Conservation (phyloP, 768 basidiomycete genomes). For the Hydnum rufescens region DNA sequence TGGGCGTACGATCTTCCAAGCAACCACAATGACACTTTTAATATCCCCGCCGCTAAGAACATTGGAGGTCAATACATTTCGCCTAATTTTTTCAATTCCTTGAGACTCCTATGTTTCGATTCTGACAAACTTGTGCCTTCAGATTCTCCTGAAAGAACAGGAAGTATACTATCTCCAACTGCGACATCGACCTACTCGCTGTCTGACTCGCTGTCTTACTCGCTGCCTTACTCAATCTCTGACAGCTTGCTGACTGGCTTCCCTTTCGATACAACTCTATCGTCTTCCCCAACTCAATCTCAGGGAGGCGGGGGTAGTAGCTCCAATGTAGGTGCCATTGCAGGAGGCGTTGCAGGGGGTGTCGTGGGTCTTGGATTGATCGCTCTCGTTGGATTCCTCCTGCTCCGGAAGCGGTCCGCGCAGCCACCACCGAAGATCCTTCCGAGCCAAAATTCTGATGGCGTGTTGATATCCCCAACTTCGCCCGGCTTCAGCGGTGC, state of each 20-base stretch:
- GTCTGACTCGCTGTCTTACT: too few relatives aligned
- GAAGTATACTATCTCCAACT: too few relatives aligned
- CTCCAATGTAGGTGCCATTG: neutral
- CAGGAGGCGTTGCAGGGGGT: neutral
- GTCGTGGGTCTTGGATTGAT: neutral
- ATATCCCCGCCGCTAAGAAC: neutral
- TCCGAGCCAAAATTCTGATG: too few relatives aligned
- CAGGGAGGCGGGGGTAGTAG: neutral
- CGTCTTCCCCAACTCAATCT: neutral
- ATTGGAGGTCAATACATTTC: neutral
- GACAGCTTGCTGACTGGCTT: neutral
- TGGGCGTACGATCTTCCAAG: neutral
- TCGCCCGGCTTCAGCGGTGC: too few relatives aligned
- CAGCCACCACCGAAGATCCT: too few relatives aligned
- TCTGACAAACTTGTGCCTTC: too few relatives aligned
- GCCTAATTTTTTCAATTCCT: too few relatives aligned
- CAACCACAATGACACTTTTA: neutral
- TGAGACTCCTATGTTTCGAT: too few relatives aligned
- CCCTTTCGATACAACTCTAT: neutral
- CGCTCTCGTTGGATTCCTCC: neutral
- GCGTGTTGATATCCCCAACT: too few relatives aligned
- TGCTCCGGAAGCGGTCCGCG: neutral
- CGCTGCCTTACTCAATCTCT: neutral
- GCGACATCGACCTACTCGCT: neutral
- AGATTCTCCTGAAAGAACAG: too few relatives aligned